Conservation (phyloP, 306 rosid genomes). For the Spatholobus suberectus region DNA sequence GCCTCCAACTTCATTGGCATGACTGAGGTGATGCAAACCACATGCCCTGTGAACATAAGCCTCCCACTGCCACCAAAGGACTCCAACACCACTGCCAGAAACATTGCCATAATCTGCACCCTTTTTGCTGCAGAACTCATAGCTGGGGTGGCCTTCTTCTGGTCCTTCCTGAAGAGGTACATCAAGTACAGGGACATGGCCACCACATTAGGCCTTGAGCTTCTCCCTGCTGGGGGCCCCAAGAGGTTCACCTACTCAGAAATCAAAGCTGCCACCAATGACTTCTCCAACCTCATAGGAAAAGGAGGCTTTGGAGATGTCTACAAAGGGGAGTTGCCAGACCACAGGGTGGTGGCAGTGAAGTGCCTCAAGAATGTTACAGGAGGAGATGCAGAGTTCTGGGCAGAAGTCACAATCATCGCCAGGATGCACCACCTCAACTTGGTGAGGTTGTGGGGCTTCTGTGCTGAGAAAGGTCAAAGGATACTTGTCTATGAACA, state of each 20-base stretch:
- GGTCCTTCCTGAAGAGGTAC: conserved; percentile 82
- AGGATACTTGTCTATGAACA: conserved; percentile 82
- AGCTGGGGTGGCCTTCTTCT: conserved; percentile 75
- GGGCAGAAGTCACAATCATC: conserved; percentile 91
- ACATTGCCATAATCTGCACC: conserved; percentile 68
- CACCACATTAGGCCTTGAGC: conserved; percentile 83
- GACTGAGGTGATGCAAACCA: conserved; percentile 68
- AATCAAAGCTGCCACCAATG: conserved; percentile 80
- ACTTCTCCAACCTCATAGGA: conserved; percentile 75
- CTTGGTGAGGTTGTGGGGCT: conserved; percentile 90
- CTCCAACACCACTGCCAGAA: conserved; percentile 67
- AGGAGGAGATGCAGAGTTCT: conserved; percentile 83
- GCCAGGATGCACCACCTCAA: conserved; percentile 98
- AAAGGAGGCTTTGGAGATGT: conserved; percentile 93
- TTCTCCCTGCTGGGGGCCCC: conserved; percentile 93
- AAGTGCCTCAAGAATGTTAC: conserved; percentile 77
- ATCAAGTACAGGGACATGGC: conserved; percentile 95
- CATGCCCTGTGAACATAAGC: conserved; percentile 76
- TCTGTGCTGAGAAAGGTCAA: conserved; percentile 89
- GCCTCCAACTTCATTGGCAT: conserved; percentile 65
- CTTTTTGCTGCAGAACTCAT: conserved; percentile 80
- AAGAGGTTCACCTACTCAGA: conserved; percentile 76
- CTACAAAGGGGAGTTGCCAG: conserved; percentile 72
- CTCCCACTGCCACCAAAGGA: conserved; percentile 71
- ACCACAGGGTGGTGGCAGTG: conserved; percentile 85